These are phyloP conservation scores for Aspergillus haitiensis DNA, from an alignment of 495 filamentous ascomycete species.

Conservation along the genomic window DNA sequence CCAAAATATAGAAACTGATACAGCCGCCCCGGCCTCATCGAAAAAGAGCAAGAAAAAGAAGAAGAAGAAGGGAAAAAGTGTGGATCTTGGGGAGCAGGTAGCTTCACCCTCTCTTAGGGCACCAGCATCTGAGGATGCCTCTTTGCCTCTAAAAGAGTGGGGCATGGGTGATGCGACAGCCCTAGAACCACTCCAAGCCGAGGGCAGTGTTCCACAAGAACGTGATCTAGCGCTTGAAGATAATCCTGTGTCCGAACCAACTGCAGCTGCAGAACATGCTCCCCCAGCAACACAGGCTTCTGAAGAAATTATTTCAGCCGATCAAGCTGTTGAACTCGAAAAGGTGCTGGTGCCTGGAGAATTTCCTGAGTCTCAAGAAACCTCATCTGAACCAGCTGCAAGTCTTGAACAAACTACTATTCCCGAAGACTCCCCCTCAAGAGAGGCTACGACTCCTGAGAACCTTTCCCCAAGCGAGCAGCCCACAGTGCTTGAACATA, in stretches of 20 bases:
- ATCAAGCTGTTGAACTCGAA: background rate
- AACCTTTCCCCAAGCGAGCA: background rate
- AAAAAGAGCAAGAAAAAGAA: conserved; percentile 45
- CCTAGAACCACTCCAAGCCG: background rate
- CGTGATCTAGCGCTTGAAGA: no score
- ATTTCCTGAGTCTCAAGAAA: background rate
- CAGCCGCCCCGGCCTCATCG: conserved; percentile 22
- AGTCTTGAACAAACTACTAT: background rate
- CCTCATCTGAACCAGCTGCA: background rate
- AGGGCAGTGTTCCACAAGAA: no score
- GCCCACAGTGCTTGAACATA: background rate
- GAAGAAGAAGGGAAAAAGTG: conserved; percentile 34
- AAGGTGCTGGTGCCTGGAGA: background rate
- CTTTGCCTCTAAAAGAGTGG: background rate
- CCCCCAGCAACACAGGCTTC: no score
- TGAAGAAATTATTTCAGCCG: background rate
- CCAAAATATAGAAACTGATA: conserved; percentile 3
- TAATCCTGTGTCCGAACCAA: no score
- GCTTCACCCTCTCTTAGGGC: conserved; percentile 8
- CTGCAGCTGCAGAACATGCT: no score
- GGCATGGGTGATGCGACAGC: background rate
- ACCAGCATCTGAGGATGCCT: conserved; percentile 3
- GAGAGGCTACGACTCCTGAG: background rate
- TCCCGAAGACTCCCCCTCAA: background rate
- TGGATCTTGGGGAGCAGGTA: conserved; percentile 22